Base-by-base conservation (phyloP, 192 early-diverging fungal species). In the Lunasporangiospora selenospora region DNA sequence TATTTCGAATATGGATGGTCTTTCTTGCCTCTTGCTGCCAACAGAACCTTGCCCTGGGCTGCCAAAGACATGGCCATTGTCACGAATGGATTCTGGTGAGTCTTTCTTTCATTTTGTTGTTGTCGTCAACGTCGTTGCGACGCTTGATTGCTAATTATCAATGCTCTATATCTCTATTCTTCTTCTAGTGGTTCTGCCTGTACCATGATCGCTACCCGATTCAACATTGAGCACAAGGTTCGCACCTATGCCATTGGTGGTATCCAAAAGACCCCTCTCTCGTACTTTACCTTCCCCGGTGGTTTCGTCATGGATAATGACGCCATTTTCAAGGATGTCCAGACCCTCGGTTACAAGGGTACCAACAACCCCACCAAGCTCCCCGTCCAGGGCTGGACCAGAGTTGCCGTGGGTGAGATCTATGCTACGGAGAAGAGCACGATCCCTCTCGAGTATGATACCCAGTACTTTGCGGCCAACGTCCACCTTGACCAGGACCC, bases 61-160 rank as follows among this genome's bases (percentile, higher is more conserved):
- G 31, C 65, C 11, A 3, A 37, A 27, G 55, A 76, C 40, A 76
- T 76, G 54, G 58, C 58, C 21, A 76, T 76, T 10, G 21, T 76
- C 36, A 67, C 75, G 23, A 76, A 76, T 42, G 75, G 75, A 23
- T 67, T 46, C 52, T 76, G 62, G 58, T 61, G 41, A 61, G 58
- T 9, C 10, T 26, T 26, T 18, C 4, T 39, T 24, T 2, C 23
- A 18, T 43, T 46, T 23, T n/a, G 15, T 45, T 11, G 43, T 45
- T 58, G n/a, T n/a, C n/a, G n/a, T n/a, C n/a, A n/a, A n/a, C n/a
- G n/a, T n/a, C n/a, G n/a, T n/a, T n/a, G n/a, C n/a, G n/a, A n/a
- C n/a, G n/a, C 19, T 45, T 44, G 5, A 9, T 56, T 29, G 3
- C 31, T 24, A 1, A 4, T 9, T 39, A 8, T 1, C 37, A 27